Conservation (phyloP, 345 rosid genomes). For the Lepidium didymum region DNA sequence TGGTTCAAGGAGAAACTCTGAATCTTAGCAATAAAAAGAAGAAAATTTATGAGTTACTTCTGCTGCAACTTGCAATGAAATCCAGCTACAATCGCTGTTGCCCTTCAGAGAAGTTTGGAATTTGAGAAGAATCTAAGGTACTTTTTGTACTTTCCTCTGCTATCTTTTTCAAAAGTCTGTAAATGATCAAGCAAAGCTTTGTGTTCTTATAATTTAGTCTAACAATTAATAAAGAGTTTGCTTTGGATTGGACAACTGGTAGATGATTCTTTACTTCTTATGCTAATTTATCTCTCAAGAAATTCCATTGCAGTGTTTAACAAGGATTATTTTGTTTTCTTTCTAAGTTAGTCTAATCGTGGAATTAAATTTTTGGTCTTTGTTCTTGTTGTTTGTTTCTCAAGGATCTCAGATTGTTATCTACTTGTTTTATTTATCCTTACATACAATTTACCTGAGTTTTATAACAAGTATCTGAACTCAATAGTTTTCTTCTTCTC, state of each 20-base stretch:
- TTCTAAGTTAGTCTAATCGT: neutral
- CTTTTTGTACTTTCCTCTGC: slow-evolving; percentile 14
- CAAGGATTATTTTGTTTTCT: neutral
- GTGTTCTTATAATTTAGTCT: neutral
- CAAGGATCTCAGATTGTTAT: slow-evolving; percentile 8
- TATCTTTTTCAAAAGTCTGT: slow-evolving; percentile 9
- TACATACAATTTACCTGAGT: neutral
- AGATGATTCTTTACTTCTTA: slow-evolving; percentile 18
- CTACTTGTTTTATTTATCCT: neutral
- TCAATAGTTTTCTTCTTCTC: neutral
- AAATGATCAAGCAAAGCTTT: neutral
- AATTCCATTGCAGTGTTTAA: slow-evolving; percentile 18
- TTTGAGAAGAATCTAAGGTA: slow-evolving; percentile 33
- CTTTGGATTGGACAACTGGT: slow-evolving; percentile 11
- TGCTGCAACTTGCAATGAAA: slow-evolving; percentile 12
- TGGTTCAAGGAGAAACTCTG: slow-evolving; percentile 19
- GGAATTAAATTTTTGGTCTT: neutral
- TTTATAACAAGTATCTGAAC: neutral
- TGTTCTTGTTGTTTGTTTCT: neutral
- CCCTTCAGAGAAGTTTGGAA: slow-evolving; percentile 27
- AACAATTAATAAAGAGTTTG: slow-evolving; percentile 1
- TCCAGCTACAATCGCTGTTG: slow-evolving; percentile 18
- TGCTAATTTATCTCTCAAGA: slow-evolving; percentile 18
- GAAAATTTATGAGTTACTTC: slow-evolving; percentile 29
- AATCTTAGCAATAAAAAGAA: slow-evolving; percentile 39